Evolutionary conservation across 1,284 basidiomycete species (phyloP), one percentile per base, ranked within the genome.

Genomic region (Fomitopsis schrenkii): DNA sequence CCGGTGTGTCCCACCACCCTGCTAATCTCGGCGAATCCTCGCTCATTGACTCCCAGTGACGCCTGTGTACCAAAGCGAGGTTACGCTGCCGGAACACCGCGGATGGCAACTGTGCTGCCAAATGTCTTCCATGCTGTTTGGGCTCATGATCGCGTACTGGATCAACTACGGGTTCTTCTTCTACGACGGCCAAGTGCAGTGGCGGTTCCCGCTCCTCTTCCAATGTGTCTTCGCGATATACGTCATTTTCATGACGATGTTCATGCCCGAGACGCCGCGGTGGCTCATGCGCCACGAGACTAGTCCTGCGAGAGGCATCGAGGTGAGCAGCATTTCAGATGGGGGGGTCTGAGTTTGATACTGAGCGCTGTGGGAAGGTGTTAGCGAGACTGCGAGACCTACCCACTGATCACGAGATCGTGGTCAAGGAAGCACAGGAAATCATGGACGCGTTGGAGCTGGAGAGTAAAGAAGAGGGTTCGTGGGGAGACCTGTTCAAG

Each of bases 141-240:
- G 67, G 6, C 64, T 70, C 5, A 58, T 63, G 59, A 38, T 63
- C 55, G 76, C 77, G 1, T 80, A 80, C 63, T 84, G 82, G 83
- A 70, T 79, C 19, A 77, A 79, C 65, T 80, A 79, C 56, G 78
- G 77, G 15, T 71, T 79, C 67, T 77, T 73, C 33, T 78, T 75
- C 57, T 74, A 78, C 26, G 58, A 68, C 46, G 74, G 75, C 7
- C 74, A 74, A 0, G 65, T 68, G 0, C 77, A 78, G 63, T 79
- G 78, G 79, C 69, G 82, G 14, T 75, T 79, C 44, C 83, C 79
- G 12, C 76, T 80, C 62, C 59, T 60, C 30, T 80, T 80, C 62
- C 79, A 80, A 65, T 76, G 76, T 1, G 65, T 79, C 10, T 80
- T 80, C 59, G 77, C 77, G 0, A 54, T 80, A 0, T 74, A 72